Conservation (phyloP, 2,329 filamentous ascomycete species). For the Talaromyces sp. region DNA sequence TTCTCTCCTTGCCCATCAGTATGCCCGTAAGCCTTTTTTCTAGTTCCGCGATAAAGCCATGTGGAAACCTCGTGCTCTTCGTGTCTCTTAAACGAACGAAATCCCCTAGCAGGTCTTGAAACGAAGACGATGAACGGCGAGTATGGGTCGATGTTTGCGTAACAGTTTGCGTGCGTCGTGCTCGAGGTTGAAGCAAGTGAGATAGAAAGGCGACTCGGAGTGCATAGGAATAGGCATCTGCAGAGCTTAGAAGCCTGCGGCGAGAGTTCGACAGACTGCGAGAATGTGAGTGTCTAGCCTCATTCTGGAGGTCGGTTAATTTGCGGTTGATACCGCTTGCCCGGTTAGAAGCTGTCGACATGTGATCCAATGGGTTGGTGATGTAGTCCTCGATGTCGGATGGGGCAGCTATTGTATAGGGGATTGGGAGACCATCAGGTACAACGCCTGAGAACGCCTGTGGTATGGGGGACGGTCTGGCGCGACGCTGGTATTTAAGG, state of each 20-base stretch:
- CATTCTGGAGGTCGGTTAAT: constrained; percentile 49
- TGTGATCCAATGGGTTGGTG: constrained; percentile 31
- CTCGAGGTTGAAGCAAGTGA: constrained; percentile 87
- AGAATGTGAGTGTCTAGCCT: constrained; percentile 42
- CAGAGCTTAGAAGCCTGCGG: constrained; percentile 50
- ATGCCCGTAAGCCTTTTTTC: constrained; percentile 80
- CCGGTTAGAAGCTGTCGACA: constrained; percentile 50
- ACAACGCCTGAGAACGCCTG: constrained; percentile 3
- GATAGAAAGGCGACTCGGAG: constrained; percentile 87
- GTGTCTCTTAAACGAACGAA: constrained; percentile 67
- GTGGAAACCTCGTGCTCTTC: constrained; percentile 69
- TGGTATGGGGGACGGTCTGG: background rate
- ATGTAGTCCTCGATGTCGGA: constrained; percentile 11
- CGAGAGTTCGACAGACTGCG: constrained; percentile 45
- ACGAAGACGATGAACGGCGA: constrained; percentile 68
- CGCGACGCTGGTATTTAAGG: background rate
- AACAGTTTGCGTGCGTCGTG: constrained; percentile 86
- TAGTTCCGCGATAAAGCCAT: constrained; percentile 67
- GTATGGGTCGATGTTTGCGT: constrained; percentile 61
- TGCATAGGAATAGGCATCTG: constrained; percentile 89
- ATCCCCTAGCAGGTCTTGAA: constrained; percentile 85
- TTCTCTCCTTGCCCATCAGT: constrained; percentile 74
- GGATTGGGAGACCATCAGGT: constrained; percentile 23
- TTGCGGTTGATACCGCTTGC: constrained; percentile 48
- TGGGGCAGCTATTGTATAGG: constrained; percentile 2